phyloP scores from a whole-genome alignment of 495 filamentous ascomycete genomes.

The Neurospora sp. region DNA sequence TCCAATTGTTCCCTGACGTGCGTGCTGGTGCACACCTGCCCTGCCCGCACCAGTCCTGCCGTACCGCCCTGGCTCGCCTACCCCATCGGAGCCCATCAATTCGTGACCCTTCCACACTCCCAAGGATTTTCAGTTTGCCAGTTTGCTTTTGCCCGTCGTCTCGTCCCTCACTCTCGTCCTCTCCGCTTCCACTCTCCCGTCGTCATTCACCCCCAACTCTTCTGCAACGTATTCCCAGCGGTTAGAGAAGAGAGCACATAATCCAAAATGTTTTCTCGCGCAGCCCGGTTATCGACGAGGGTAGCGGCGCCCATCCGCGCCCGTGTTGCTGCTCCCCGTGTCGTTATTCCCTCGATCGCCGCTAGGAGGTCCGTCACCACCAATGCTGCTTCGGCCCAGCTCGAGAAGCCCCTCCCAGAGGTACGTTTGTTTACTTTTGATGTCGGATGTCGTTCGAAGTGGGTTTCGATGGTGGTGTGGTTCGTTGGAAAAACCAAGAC shows the following conservation, averaged over 20 bases:
- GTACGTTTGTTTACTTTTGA: constrained; percentile 26
- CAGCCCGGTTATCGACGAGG: constrained; percentile 34
- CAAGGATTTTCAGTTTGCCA: background rate
- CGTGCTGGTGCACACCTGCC: background rate
- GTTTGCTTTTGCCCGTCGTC: background rate
- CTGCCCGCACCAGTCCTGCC: background rate
- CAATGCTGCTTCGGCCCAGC: constrained; percentile 83
- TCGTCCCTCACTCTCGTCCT: background rate
- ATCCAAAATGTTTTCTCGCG: constrained; percentile 42
- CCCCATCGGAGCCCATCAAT: background rate
- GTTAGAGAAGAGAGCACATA: background rate
- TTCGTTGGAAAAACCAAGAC: background rate
- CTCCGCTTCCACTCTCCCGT: background rate
- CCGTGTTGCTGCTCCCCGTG: constrained; percentile 23
- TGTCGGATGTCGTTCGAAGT: background rate
- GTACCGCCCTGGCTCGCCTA: background rate
- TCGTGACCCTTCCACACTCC: background rate
- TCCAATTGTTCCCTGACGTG: background rate
- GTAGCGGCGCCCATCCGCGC: constrained; percentile 33
- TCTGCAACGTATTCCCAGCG: background rate
- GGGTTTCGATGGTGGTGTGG: background rate
- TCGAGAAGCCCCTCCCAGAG: constrained; percentile 72
- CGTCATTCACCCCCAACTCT: constrained; percentile 1
- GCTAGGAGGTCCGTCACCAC: constrained; percentile 68
- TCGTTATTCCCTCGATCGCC: constrained; percentile 42